Evolutionary conservation across 441 rosid species (phyloP).

Genomic region (Lepidium campestre): DNA sequence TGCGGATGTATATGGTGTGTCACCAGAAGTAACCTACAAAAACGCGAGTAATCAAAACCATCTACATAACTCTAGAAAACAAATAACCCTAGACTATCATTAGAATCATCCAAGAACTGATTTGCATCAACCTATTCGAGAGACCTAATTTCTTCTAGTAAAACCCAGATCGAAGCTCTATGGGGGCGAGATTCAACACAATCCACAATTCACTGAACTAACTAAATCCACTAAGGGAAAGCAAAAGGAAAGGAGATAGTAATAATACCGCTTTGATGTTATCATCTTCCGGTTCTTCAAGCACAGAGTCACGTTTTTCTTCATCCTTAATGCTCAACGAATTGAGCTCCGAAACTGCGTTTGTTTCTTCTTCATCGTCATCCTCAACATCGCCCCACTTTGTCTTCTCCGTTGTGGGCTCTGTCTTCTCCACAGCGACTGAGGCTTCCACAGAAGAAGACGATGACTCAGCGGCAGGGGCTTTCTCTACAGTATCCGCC

Average conservation of each 20-base stretch:
- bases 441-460: background rate
- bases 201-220: background rate
- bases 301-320: constrained; percentile 50
- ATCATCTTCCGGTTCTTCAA: constrained; percentile 82
- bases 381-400: constrained; percentile 71
- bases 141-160: background rate
- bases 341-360: constrained; percentile 34
- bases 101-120: background rate
- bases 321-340: constrained; percentile 47
- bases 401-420: constrained; percentile 31
- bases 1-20: constrained; percentile 83
- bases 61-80: background rate
- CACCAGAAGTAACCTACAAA: constrained; percentile 62
- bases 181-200: background rate
- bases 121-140: background rate
- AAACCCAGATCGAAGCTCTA: constrained; percentile 13
- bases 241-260: background rate
- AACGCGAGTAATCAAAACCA: background rate
- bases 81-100: background rate
- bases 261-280: constrained; percentile 62
- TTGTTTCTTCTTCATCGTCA: constrained; percentile 32
- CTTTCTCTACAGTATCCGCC: constrained; percentile 33
- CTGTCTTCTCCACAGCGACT: constrained; percentile 14
- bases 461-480: background rate
- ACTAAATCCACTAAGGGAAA: background rate